A percentile compares a stretch with the other conserved stretches of the same genome.
phyloP scores from a whole-genome alignment of 2,329 filamentous ascomycete species.

The Phialemoniopsis sp. region DNA sequence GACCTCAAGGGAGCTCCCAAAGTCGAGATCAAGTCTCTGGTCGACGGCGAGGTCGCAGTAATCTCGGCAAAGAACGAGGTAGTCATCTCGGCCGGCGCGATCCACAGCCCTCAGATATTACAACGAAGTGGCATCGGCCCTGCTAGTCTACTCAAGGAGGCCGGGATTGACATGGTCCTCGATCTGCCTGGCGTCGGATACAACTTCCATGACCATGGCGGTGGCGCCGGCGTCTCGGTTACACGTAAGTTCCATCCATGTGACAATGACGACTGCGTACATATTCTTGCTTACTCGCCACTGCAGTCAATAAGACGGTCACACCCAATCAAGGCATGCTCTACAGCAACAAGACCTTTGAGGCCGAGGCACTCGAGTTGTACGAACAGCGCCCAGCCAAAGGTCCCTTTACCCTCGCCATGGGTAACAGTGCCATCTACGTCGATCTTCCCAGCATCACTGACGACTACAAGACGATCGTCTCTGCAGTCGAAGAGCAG shows the following conservation, averaged over 20 bases:
- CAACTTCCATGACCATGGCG: slow-evolving; percentile 31
- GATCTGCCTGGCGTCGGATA: slow-evolving; percentile 59
- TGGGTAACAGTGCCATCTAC: slow-evolving; percentile 23
- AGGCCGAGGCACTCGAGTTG: slow-evolving; percentile 20
- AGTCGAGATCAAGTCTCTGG: slow-evolving; percentile 9
- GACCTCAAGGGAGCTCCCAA: slow-evolving; percentile 5
- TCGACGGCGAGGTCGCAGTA: slow-evolving; percentile 3
- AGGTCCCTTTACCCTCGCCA: slow-evolving; percentile 29
- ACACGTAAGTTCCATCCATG: slow-evolving; percentile 12
- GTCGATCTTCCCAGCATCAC: slow-evolving; percentile 19
- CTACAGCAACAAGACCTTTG: slow-evolving; percentile 21
- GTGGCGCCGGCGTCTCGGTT: slow-evolving; percentile 19
- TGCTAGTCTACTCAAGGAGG: slow-evolving; percentile 21
- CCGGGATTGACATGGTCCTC: slow-evolving; percentile 45
- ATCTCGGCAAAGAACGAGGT: slow-evolving; percentile 26
- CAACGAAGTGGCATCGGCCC: slow-evolving; percentile 37
- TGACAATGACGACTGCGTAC: slow-evolving; percentile 1
- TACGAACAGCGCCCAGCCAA: slow-evolving; percentile 23
- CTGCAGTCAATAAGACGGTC: slow-evolving; percentile 2
- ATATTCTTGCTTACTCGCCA: slow-evolving; percentile 14
- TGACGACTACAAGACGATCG: slow-evolving; percentile 12
- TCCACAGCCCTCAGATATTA: slow-evolving; percentile 37
- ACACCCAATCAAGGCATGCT: slow-evolving; percentile 10
- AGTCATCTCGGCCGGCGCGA: slow-evolving; percentile 33
- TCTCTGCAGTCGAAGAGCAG: slow-evolving; percentile 16